Percentiles rank a stretch among this genome's conserved stretches.
phyloP scores from a whole-genome alignment of 768 basidiomycete species.

The Lactarius psammicola region DNA sequence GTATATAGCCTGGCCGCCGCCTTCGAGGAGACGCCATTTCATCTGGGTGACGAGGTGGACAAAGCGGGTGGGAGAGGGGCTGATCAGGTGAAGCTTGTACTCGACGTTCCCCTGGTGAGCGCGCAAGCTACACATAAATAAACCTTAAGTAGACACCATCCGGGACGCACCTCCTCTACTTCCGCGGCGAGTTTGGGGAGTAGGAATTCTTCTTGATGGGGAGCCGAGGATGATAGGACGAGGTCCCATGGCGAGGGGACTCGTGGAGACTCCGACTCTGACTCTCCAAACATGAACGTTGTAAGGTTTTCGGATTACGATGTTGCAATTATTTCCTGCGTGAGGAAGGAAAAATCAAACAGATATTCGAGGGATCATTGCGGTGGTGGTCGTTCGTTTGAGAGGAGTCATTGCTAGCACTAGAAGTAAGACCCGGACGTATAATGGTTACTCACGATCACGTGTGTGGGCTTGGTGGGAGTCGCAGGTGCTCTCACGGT shows the following conservation, averaged over 20 bases:
- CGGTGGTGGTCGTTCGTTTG: constrained; percentile 20
- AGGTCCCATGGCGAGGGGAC: constrained; percentile 83
- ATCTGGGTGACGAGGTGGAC: constrained; percentile 88
- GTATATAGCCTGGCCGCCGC: constrained; percentile 55
- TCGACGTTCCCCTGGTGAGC: constrained; percentile 80
- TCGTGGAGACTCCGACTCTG: constrained; percentile 74
- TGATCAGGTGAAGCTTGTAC: constrained; percentile 88
- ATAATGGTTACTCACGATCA: constrained; percentile 20
- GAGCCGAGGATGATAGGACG: constrained; percentile 51
- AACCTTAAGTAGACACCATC: not conserved
- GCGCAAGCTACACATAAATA: not conserved
- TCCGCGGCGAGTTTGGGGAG: constrained; percentile 75
- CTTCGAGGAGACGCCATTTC: constrained; percentile 80
- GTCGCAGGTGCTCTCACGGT: not conserved
- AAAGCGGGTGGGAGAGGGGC: constrained; percentile 73
- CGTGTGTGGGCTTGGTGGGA: not conserved
- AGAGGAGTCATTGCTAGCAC: too few relatives aligned
- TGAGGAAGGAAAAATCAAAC: constrained; percentile 25
- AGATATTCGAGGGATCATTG: constrained; percentile 62
- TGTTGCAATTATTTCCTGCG: constrained; percentile 12
- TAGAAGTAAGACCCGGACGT: too few relatives aligned
- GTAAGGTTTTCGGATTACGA: not conserved
- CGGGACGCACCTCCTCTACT: constrained; percentile 52
- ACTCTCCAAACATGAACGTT: constrained; percentile 75
- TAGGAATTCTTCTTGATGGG: constrained; percentile 33